Evolutionary conservation across 805 yeast genomes (phyloP).

Genomic region (Candida piceae): DNA sequence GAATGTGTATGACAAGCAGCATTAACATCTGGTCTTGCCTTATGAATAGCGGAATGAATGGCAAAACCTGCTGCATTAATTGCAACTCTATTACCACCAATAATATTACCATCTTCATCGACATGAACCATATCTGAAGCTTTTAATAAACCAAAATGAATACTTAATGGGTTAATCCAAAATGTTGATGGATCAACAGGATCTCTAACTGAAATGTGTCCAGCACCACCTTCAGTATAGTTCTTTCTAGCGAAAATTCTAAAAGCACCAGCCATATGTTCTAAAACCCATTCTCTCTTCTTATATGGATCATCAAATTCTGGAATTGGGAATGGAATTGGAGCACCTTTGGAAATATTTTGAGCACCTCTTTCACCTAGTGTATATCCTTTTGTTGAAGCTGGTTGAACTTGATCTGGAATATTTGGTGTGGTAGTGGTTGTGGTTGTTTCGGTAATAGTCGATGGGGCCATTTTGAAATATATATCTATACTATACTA

Average conservation of each 20-base stretch:
- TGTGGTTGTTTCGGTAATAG: constrained; percentile 11
- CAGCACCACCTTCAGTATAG: constrained; percentile 73
- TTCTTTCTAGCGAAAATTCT: constrained; percentile 77
- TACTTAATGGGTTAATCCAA: constrained; percentile 88
- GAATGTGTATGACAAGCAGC: constrained; percentile 75
- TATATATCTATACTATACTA: constrained; percentile 1
- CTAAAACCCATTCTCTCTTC: constrained; percentile 50
- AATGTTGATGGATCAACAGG: constrained; percentile 77
- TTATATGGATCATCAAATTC: constrained; percentile 42
- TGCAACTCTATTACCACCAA: constrained; percentile 48
- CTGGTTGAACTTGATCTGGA: constrained; percentile 23
- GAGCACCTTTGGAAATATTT: constrained; percentile 52
- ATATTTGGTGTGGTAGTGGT: constrained; percentile 18
- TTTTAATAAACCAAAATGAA: constrained; percentile 58
- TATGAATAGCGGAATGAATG: constrained; percentile 64
- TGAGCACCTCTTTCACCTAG: constrained; percentile 48
- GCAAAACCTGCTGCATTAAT: constrained; percentile 68
- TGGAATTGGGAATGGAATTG: constrained; percentile 49
- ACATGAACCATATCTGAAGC: constrained; percentile 61
- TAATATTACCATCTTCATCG: constrained; percentile 56
- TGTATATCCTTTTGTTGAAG: constrained; percentile 39
- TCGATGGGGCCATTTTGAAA: constrained; percentile 12
- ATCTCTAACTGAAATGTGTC: constrained; percentile 82
- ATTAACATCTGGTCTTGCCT: constrained; percentile 62
- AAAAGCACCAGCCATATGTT: constrained; percentile 85